Conservation (phyloP, 306 rosid genomes). For the Prunus salicina region DNA sequence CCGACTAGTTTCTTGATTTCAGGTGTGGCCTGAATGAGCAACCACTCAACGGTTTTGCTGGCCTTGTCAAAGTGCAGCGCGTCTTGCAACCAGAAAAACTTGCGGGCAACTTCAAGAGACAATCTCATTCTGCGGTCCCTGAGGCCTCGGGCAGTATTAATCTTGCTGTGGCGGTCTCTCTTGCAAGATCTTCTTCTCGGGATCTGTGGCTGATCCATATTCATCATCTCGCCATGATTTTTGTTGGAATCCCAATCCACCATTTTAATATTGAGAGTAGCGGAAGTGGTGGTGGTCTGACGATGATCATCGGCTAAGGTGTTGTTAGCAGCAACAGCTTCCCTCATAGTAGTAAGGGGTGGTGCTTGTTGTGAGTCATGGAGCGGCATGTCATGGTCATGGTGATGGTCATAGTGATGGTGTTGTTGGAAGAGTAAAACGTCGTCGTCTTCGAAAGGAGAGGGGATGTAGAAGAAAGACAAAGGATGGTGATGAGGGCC, state of each 20-base stretch:
- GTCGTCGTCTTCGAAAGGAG: conserved; percentile 46
- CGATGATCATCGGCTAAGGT: background rate
- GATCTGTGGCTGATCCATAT: conserved; percentile 1
- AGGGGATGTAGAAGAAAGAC: conserved; percentile 47
- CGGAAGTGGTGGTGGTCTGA: background rate
- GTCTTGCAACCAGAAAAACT: conserved; percentile 86
- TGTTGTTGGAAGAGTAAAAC: conserved; percentile 27
- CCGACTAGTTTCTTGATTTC: conserved; percentile 57
- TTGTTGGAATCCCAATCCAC: conserved; percentile 20
- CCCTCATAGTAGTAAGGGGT: background rate
- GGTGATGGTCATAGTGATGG: conserved; percentile 1
- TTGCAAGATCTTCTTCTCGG: conserved; percentile 47
- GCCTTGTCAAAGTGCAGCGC: conserved; percentile 79
- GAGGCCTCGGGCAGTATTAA: conserved; percentile 58
- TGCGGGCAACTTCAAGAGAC: conserved; percentile 68
- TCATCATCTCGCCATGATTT: background rate
- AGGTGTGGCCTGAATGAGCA: conserved; percentile 48
- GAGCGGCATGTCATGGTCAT: conserved; percentile 5
- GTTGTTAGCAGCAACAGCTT: background rate
- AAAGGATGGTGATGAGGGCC: conserved; percentile 27
- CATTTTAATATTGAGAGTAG: background rate
- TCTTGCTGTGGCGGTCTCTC: conserved; percentile 92
- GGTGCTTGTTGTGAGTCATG: conserved; percentile 17
- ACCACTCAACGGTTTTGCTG: conserved; percentile 92
- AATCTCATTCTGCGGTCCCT: conserved; percentile 90